Evolutionary conservation across 345 rosid species (phyloP), one percentile per base, ranked within the genome.

Genomic region (Melastoma malabathricum): DNA sequence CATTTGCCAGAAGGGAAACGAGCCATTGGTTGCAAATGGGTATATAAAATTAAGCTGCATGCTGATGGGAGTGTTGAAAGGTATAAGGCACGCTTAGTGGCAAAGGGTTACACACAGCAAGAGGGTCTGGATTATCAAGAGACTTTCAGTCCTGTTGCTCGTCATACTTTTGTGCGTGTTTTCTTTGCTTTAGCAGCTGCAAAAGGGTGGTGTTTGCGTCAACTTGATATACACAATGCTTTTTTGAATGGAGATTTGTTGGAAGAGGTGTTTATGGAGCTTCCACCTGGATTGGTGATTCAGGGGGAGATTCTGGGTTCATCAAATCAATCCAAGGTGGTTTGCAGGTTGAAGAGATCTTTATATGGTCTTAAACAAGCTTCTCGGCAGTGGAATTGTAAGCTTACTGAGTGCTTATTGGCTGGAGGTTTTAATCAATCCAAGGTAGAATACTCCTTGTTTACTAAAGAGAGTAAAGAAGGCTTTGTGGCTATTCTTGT

Each of bases 281-380:
- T 46, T 15, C 15, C 48, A 5, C 48, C 15, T 5, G 48, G 48
- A 6, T 46, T 46, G 7, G 48, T 13, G 25, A 22, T 22, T 22
- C 25, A 22, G 25, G 25, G 25, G 25, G 25, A 22, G 25, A 22
- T 22, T 22, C 25, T 22, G 25, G 25, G 25, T 22, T 22, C 25
- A 22, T 6, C 48, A 13, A 13, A 15, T 5, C 7, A 13, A 46
- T 13, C 10, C 14, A 46, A 5, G 7, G 17, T 15, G 10, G 48
- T 46, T 45, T 54, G 27, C 52, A 16, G 29, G 29, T 51, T 44
- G 29, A 3, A 13, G 43, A 15, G 34, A 22, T 59, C 47, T 29
- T 66, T 59, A 66, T 67, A 56, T 66, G 68, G 67, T 45, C 58
- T 50, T 48, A n/a, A 43, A 16, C 19, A n/a, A 13, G 14, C 16